Conservation (phyloP, 805 yeast species). For the Candida boleticola region DNA sequence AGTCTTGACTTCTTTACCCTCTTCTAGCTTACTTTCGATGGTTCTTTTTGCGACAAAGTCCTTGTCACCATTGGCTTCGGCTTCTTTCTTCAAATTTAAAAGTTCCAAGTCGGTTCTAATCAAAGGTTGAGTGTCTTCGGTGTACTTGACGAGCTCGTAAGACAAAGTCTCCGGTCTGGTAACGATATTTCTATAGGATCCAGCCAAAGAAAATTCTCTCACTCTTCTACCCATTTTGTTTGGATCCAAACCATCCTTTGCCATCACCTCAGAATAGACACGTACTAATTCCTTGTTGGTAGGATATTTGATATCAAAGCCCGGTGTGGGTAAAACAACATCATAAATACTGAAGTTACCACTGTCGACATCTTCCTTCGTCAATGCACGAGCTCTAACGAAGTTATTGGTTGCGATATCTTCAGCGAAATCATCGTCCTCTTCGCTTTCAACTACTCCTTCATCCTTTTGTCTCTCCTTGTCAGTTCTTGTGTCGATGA, state of each 20-base stretch:
- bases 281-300: slow-evolving; percentile 55
- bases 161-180: slow-evolving; percentile 64
- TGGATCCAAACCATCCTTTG: slow-evolving; percentile 79
- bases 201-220: slow-evolving; percentile 87
- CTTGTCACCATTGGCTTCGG: slow-evolving; percentile 13
- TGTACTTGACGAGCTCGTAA: slow-evolving; percentile 61
- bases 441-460: slow-evolving; percentile 16
- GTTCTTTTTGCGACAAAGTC: slow-evolving; percentile 17
- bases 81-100: slow-evolving; percentile 22
- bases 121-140: slow-evolving; percentile 63
- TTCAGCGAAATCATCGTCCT: slow-evolving; percentile 60
- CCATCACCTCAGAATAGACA: slow-evolving; percentile 72
- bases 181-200: slow-evolving; percentile 78
- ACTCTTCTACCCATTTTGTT: slow-evolving; percentile 79
- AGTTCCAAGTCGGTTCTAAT: slow-evolving; percentile 74
- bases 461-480: slow-evolving; percentile 1
- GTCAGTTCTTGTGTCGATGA: slow-evolving; percentile 31
- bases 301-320: slow-evolving; percentile 89
- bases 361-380: slow-evolving; percentile 64
- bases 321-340: slow-evolving; percentile 94
- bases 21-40: slow-evolving; percentile 23
- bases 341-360: slow-evolving; percentile 70
- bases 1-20: slow-evolving; percentile 41
- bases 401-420: slow-evolving; percentile 60
- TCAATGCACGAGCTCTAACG: slow-evolving; percentile 69